phyloP scores from a whole-genome alignment of 2,329 filamentous ascomycete genomes.

The Fusarium veterinarium region DNA sequence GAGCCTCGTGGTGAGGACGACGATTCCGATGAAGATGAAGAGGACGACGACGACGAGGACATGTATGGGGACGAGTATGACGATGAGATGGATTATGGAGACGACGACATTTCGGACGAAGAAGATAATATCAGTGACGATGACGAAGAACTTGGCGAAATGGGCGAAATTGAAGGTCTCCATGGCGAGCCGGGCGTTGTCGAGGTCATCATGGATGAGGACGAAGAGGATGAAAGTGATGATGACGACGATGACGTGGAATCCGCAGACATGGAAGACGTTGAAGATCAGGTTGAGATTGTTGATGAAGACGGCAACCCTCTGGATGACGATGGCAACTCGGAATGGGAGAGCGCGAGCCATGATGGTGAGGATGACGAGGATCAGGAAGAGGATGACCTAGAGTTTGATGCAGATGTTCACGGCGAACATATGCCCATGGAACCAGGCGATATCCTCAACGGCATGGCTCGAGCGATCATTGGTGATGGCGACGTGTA shows the following conservation, averaged over 20 bases:
- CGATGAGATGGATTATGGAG: conserved; percentile 91
- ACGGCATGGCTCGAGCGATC: conserved; percentile 67
- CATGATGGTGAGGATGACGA: conserved; percentile 65
- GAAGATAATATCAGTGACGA: conserved; percentile 92
- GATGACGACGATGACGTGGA: conserved; percentile 59
- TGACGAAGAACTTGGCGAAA: conserved; percentile 83
- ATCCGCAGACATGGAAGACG: conserved; percentile 62
- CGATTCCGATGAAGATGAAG: conserved; percentile 80
- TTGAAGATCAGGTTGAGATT: conserved; percentile 66
- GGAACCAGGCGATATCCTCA: conserved; percentile 59
- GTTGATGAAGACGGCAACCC: conserved; percentile 72
- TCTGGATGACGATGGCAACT: conserved; percentile 69
- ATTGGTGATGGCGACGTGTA: conserved; percentile 63
- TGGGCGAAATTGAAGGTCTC: conserved; percentile 85
- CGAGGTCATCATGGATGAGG: conserved; percentile 83
- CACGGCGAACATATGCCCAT: conserved; percentile 64
- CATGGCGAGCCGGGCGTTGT: conserved; percentile 72
- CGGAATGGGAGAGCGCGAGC: conserved; percentile 70
- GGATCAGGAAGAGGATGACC: conserved; percentile 63
- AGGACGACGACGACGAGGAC: conserved; percentile 82
- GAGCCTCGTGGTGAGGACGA: conserved; percentile 85
- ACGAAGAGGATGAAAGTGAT: conserved; percentile 72
- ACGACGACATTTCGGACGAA: conserved; percentile 84
- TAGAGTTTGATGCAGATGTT: conserved; percentile 66
- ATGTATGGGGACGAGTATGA: conserved; percentile 95